These are phyloP conservation scores for Colletotrichum euphorbiae DNA, from an alignment of 2,329 filamentous ascomycete genomes.

Conservation along the genomic window DNA sequence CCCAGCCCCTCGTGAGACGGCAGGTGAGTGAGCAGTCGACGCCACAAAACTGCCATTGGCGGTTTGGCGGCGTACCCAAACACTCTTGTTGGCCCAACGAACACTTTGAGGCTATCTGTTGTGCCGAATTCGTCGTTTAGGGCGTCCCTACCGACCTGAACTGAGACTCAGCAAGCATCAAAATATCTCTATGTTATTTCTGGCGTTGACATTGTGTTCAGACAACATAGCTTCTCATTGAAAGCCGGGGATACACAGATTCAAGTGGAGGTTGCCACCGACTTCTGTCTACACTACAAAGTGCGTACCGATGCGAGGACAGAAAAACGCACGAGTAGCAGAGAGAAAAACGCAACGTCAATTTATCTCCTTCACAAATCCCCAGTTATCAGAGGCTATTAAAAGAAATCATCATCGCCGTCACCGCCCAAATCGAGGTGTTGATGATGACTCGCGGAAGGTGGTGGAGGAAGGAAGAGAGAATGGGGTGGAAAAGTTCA, in stretches of 20 bases:
- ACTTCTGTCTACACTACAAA: no score
- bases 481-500: background rate
- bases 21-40: background rate
- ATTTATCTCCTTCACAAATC: no score
- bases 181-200: background rate
- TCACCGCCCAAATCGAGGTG: no score
- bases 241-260: background rate
- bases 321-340: no score
- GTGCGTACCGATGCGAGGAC: no score
- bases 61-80: background rate
- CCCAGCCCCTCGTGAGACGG: conserved; percentile 4
- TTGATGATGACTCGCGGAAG: no score
- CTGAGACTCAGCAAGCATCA: background rate
- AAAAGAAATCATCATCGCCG: no score
- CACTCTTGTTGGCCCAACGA: background rate
- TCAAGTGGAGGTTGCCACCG: background rate
- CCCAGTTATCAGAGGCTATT: no score
- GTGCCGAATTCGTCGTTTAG: background rate
- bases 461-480: no score
- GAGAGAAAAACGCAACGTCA: no score
- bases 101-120: background rate
- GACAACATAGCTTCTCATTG: no score
- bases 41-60: background rate
- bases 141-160: background rate
- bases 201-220: background rate